Evolutionary conservation across 139 green algal genomes (phyloP).

Genomic region (Dunaliella primolecta): DNA sequence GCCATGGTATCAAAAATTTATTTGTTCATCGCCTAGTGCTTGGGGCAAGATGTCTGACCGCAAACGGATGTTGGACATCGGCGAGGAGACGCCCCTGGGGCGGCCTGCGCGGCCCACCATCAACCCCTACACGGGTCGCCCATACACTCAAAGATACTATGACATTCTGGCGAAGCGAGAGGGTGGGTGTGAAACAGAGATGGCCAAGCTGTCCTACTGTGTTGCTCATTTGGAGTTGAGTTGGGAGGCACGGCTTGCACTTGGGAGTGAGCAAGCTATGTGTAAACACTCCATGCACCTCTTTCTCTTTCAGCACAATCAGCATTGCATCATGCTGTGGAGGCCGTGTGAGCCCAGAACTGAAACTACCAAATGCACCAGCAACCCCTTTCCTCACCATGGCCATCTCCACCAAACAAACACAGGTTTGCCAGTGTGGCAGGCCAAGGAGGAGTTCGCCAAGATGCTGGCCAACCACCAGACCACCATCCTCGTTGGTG

Average conservation of each 20-base stretch:
- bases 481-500: slow-evolving; percentile 97
- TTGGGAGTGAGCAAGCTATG: no score
- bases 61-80: slow-evolving; percentile 79
- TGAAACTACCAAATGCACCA: no score
- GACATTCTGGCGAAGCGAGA: slow-evolving; percentile 89
- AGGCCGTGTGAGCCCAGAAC: no score
- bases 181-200: slow-evolving; percentile 32
- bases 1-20: neutral
- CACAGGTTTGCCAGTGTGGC: slow-evolving; percentile 92
- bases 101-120: slow-evolving; percentile 13
- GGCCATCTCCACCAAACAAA: neutral
- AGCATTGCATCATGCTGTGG: no score
- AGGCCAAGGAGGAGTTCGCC: slow-evolving; percentile 91
- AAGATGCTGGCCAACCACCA: slow-evolving; percentile 89
- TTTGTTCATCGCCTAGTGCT: neutral
- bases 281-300: no score
- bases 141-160: slow-evolving; percentile 85
- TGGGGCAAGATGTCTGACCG: slow-evolving; percentile 22
- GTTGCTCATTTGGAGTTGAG: no score
- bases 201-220: neutral
- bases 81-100: slow-evolving; percentile 12
- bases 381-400: no score
- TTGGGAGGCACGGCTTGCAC: no score
- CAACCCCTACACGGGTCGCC: slow-evolving; percentile 80
- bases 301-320: no score